phyloP scores from a whole-genome alignment of 2,329 filamentous ascomycete genomes.

The Ascosphaera acerosa region DNA sequence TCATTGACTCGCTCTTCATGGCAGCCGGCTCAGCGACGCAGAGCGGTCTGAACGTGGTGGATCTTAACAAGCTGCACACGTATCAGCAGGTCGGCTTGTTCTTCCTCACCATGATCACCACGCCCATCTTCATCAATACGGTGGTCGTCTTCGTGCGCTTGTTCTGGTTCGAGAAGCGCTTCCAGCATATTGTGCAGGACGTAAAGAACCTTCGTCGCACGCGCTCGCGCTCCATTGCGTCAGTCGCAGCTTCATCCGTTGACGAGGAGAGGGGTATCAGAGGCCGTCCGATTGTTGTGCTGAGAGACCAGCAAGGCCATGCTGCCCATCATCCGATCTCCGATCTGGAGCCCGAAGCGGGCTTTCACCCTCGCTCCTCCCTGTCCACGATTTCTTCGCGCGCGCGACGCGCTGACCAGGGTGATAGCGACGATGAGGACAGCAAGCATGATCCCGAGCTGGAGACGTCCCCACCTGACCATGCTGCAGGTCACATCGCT shows the following conservation, averaged over 20 bases:
- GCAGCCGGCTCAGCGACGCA: slow-evolving; percentile 70
- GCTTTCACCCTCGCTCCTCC: background rate
- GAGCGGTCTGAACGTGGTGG: slow-evolving; percentile 61
- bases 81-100: slow-evolving; percentile 54
- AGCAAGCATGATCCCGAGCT: background rate
- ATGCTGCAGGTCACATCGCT: too few relatives aligned
- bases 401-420: slow-evolving; percentile 7
- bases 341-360: background rate
- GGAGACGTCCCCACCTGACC: background rate
- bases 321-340: slow-evolving; percentile 6
- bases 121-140: slow-evolving; percentile 62
- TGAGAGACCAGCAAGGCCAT: slow-evolving; percentile 13
- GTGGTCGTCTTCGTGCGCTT: slow-evolving; percentile 77
- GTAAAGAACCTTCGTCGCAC: slow-evolving; percentile 39
- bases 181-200: slow-evolving; percentile 58
- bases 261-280: slow-evolving; percentile 17
- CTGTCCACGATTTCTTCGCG: background rate
- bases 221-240: slow-evolving; percentile 32
- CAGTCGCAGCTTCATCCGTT: slow-evolving; percentile 13
- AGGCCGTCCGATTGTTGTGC: slow-evolving; percentile 15
- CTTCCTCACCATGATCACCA: slow-evolving; percentile 44
- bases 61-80: slow-evolving; percentile 40
- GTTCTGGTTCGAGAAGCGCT: slow-evolving; percentile 96
- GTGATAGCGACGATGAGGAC: background rate
- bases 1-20: slow-evolving; percentile 78